These are phyloP conservation scores for Jacaranda copaia DNA, from an alignment of 257 asterid species.

Conservation along the genomic window DNA sequence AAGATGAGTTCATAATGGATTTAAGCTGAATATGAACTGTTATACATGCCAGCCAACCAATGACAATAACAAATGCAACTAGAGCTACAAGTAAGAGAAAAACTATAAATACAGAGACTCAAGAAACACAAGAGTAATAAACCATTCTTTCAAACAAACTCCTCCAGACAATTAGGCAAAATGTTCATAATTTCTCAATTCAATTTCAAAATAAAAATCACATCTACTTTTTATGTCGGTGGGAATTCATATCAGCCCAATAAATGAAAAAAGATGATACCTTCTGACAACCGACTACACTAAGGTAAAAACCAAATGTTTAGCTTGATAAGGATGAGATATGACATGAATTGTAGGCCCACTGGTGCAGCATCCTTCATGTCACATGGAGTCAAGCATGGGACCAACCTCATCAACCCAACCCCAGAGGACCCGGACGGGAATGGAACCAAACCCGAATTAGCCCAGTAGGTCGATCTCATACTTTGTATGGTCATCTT, in stretches of 20 bases:
- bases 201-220: neutral
- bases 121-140: neutral
- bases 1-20: constrained; percentile 2
- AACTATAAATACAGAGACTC: constrained; percentile 5
- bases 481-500: too few species aligned
- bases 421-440: too few species aligned
- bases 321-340: too few species aligned
- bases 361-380: too few species aligned
- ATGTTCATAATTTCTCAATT: neutral
- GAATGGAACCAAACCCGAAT: too few species aligned
- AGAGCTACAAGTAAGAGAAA: constrained; percentile 2
- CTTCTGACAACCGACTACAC: neutral
- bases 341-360: too few species aligned
- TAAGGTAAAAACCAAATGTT: neutral
- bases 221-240: constrained; percentile 7
- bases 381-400: too few species aligned
- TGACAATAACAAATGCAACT: neutral
- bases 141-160: neutral
- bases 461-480: too few species aligned
- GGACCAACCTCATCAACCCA: too few species aligned
- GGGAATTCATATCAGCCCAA: neutral
- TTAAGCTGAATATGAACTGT: neutral
- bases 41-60: constrained; percentile 5
- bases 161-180: neutral
- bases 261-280: constrained; percentile 7